phyloP scores from a whole-genome alignment of 2,329 filamentous ascomycete species.

The Chalaropsis thielavioides region DNA sequence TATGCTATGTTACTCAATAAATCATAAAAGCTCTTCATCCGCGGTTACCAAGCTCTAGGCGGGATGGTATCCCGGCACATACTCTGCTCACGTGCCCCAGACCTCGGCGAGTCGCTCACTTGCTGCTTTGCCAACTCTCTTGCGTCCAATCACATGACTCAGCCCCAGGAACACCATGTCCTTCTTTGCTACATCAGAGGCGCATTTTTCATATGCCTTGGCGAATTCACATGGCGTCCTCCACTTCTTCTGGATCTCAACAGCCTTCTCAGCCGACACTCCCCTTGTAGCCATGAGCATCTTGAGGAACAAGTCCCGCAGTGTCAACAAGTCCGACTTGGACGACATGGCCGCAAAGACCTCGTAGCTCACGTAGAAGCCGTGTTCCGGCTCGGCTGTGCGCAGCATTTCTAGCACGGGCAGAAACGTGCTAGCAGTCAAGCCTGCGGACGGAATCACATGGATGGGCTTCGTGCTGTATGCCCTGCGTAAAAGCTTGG shows the following conservation, averaged over 20 bases:
- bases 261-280: slow-evolving; percentile 60
- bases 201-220: slow-evolving; percentile 50
- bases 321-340: slow-evolving; percentile 59
- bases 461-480: slow-evolving; percentile 46
- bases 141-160: slow-evolving; percentile 46
- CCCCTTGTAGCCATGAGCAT: slow-evolving; percentile 74
- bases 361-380: slow-evolving; percentile 52
- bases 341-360: slow-evolving; percentile 59
- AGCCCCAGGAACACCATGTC: slow-evolving; percentile 47
- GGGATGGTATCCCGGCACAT: not conserved
- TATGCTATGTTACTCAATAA: not conserved
- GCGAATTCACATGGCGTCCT: slow-evolving; percentile 56
- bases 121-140: slow-evolving; percentile 50
- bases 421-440: slow-evolving; percentile 52
- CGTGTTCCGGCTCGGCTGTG: slow-evolving; percentile 33
- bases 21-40: not conserved
- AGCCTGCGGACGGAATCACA: slow-evolving; percentile 50
- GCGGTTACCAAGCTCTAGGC: too few relatives aligned
- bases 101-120: slow-evolving; percentile 58
- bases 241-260: slow-evolving; percentile 70
- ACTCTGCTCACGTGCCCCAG: slow-evolving; percentile 36
- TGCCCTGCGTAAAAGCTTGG: slow-evolving; percentile 46
- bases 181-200: slow-evolving; percentile 38
- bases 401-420: slow-evolving; percentile 46
- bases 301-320: slow-evolving; percentile 64